phyloP scores from a whole-genome alignment of 495 filamentous ascomycete species.

The Parachaetomium inaequale region DNA sequence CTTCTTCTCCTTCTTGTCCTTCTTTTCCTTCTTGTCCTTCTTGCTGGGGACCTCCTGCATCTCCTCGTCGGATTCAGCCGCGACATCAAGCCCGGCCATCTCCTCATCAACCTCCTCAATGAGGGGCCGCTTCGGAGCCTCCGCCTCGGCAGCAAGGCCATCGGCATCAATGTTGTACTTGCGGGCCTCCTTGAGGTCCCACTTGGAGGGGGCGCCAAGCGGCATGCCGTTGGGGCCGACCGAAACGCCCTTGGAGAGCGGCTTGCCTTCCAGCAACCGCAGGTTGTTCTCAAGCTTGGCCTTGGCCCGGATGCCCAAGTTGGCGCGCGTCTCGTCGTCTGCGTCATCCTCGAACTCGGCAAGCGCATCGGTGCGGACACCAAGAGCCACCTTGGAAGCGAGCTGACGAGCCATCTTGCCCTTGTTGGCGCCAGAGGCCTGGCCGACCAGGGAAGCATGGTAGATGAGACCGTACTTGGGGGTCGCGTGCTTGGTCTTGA shows the following conservation, averaged over 20 bases:
- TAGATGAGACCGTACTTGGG: constrained; percentile 99
- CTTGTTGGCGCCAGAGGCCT: constrained; percentile 97
- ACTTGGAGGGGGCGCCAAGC: constrained; percentile 62
- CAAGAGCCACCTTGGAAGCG: constrained; percentile 85
- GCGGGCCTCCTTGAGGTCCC: constrained; percentile 87
- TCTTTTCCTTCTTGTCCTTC: constrained; percentile 41
- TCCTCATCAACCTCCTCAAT: constrained; percentile 54
- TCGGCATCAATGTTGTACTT: constrained; percentile 96
- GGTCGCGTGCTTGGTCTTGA: constrained; percentile 99
- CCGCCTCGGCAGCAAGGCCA: constrained; percentile 69
- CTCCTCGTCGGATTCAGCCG: constrained; percentile 32
- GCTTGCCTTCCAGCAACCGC: constrained; percentile 83
- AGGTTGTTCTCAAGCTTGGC: constrained; percentile 82
- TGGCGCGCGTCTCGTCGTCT: constrained; percentile 81
- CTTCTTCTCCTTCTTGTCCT: constrained; percentile 16
- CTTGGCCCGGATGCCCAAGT: constrained; percentile 67
- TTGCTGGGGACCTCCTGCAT: constrained; percentile 21
- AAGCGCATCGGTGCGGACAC: constrained; percentile 88
- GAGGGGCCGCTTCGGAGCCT: constrained; percentile 57
- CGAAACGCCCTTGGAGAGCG: constrained; percentile 69
- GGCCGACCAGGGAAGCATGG: constrained; percentile 93
- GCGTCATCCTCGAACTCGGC: constrained; percentile 68
- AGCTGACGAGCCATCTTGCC: constrained; percentile 98
- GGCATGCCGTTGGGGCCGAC: constrained; percentile 69
- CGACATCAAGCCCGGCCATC: constrained; percentile 50